Conservation (phyloP, 73 alveolate genomes). For the Paramecium pentaurelia region DNA sequence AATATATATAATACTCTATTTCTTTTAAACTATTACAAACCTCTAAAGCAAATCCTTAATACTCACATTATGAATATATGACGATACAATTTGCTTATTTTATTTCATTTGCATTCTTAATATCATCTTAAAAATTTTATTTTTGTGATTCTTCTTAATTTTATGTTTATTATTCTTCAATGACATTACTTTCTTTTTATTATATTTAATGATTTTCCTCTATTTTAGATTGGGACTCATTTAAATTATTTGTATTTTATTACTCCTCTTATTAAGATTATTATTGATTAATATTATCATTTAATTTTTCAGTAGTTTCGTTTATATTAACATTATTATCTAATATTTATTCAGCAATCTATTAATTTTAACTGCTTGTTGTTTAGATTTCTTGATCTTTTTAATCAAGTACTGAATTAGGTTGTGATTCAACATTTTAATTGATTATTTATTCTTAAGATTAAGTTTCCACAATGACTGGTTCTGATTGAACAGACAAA, state of each 20-base stretch:
- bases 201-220: background rate
- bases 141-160: background rate
- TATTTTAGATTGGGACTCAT: background rate
- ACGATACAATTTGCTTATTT: background rate
- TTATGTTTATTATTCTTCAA: background rate
- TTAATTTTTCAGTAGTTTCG: background rate
- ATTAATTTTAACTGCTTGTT: background rate
- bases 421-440: background rate
- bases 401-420: background rate
- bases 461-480: background rate
- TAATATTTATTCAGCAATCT: background rate
- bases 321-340: background rate
- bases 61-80: background rate
- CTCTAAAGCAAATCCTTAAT: conserved; percentile 4
- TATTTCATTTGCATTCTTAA: background rate
- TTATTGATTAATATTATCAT: background rate
- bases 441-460: background rate
- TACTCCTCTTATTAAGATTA: background rate
- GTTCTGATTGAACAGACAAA: background rate
- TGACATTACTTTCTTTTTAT: background rate
- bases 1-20: background rate
- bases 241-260: background rate
- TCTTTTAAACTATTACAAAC: background rate
- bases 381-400: no score
- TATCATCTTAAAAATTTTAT: background rate